Conservation (phyloP, 768 basidiomycete genomes). For the Lyophyllum semitale region DNA sequence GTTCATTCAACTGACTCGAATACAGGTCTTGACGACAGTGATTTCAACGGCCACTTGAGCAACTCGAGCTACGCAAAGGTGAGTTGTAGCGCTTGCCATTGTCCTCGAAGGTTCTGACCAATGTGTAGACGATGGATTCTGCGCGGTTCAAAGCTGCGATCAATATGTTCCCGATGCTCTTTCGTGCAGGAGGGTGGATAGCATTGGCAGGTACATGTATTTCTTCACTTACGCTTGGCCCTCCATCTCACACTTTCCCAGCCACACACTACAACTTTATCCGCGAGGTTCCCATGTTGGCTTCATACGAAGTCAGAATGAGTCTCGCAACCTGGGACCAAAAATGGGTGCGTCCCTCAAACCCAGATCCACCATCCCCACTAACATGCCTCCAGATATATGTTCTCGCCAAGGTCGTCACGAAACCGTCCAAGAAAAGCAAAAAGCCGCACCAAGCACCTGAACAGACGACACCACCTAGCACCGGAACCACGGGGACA, state of each 20-base stretch:
- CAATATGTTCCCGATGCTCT: conserved; percentile 55
- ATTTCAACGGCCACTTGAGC: conserved; percentile 75
- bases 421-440: conserved; percentile 44
- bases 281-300: conserved; percentile 67
- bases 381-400: conserved; percentile 47
- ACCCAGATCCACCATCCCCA: not conserved
- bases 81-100: conserved; percentile 7
- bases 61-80: conserved; percentile 84
- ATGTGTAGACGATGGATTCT: conserved; percentile 41
- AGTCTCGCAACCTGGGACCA: conserved; percentile 67
- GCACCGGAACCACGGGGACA: conserved; percentile 3
- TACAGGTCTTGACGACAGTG: conserved; percentile 70
- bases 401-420: conserved; percentile 63
- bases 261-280: conserved; percentile 72
- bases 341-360: conserved; percentile 57
- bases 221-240: not conserved
- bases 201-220: conserved; percentile 51
- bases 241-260: conserved; percentile 18
- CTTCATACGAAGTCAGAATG: conserved; percentile 61
- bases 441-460: conserved; percentile 13
- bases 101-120: not conserved
- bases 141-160: conserved; percentile 52
- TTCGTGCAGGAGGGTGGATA: conserved; percentile 61
- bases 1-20: not conserved
- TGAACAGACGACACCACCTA: conserved; percentile 9